Base-by-base conservation (phyloP, 1,139 yeast species). In the Saccharomycopsis hybrid region DNA sequence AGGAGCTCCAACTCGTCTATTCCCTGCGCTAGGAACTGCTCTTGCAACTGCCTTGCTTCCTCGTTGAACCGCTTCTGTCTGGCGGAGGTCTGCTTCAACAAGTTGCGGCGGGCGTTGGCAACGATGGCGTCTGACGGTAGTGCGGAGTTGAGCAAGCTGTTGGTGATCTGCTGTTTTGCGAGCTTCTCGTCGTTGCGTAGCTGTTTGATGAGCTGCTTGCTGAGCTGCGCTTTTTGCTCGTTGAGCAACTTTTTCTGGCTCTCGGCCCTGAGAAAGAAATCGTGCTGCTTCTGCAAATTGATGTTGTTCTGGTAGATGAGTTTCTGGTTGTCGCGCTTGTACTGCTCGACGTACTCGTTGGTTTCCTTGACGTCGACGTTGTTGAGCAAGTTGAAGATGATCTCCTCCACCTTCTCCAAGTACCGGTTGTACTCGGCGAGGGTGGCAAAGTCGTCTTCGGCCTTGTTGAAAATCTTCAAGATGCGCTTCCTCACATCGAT, bases 401-500 rank as follows among this genome's bases (percentile, higher is more conserved):
- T 78, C 51, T 78, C 81, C 63, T 92, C 99, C 8, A 90, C 77
- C 54, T 81, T 80, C 61, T 92, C 98, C 52, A 92, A 68, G 62
- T 92, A 92, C 57, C 71, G 72, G 62, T 94, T 89, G 65, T 73
- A 90, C 33, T 73, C 83, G 8, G 73, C 71, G 32, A 84, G 66
- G 18, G 72, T 63, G 2, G 63, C 71, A 60, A 92, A 92, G 60
- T 89, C 96, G 47, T 80, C 83, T 56, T 80, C 78, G 1, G 86
- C 81, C 64, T 86, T 85, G 65, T 92, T 92, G 68, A 85, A 90
- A 33, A 90, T 84, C 52, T 76, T 74, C 56, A 76, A 73, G 13
- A 94, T 90, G 53, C 94, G 70, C 58, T 82, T 82, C 50, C 99
- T 76, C 36, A 90, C 80, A 66, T 92, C 98, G 42, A 94, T 88